Base-by-base conservation (phyloP, 805 yeast genomes). In the Lachancea mirantina region DNA sequence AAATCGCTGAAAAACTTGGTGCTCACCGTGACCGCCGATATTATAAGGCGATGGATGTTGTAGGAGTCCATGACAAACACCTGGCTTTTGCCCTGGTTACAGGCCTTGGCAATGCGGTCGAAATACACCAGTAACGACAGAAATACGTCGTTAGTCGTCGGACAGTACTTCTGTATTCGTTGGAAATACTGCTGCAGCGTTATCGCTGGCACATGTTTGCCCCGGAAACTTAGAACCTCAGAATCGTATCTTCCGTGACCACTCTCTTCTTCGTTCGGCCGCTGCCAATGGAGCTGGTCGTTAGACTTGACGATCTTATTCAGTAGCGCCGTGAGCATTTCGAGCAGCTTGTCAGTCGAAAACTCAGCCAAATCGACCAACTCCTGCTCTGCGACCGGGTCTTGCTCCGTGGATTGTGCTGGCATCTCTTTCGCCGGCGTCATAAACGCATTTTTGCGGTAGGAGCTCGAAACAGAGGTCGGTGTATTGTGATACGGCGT, bases 141-240 rank as follows among this genome's bases (percentile, higher is more conserved):
- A 57, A 88, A 92, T 20, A 92, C 97, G 55, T 92, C 97, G 59
- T 89, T 89, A 2, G 98, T 88, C n/a, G 92, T 92, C 0, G 99
- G 97, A 57, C 99, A 92, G 61, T 92, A 92, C 59, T 89, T 89
- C 55, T 89, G 73, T 18, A 92, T 89, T 52, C 98, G 76, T 26
- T 84, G 73, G 39, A 92, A 68, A 55, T 92, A 92, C 14, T 94
- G 92, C 49, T 85, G 87, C 29, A 92, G 69, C 8, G 88, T 75
- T 34, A 92, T 92, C n/a, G 94, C 95, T 1, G 98, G 98, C 7
- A 92, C 79, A 52, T 89, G 94, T 38, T 94, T 78, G 11, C 98
- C 98, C 57, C 87, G 95, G 57, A 92, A 92, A 28, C 95, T 92
- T 36, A 89, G 63, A 4, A 89, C 84, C 39, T 34, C 36, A 16